Base-by-base conservation (phyloP, 345 rosid species). In the Rhodamnia rubescens region DNA sequence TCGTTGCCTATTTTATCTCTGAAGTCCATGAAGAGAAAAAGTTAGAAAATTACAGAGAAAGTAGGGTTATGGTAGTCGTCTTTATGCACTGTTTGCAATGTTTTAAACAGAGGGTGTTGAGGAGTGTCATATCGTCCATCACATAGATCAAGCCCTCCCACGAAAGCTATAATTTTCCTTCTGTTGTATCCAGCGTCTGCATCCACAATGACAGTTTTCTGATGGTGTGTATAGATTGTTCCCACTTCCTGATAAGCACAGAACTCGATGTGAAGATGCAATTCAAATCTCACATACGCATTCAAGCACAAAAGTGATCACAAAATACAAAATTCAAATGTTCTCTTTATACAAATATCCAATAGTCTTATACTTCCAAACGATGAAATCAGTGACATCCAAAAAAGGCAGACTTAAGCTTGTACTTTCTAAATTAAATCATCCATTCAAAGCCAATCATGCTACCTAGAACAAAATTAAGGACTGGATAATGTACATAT, bases 61-160 rank as follows among this genome's bases (percentile, higher is more conserved):
- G 95, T 95, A 74, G 99, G 99, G 80, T 97, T 97, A 88, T 97
- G 98, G 91, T 91, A 95, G 89, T 97, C 98, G 83, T 92, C 98
- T 85, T 93, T 95, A 87, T 97, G 99, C 61, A 89, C 82, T 52
- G 97, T 95, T 59, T 94, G 88, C 36, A 94, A 90, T 11, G 98
- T 90, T 91, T 94, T 92, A 89, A 97, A 93, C 83, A 95, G 10
- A 21, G 96, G 91, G 89, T 97, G 99, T 74, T 95, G 90, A 20
- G 99, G 99, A 86, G 93, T 92, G 87, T 95, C 99, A 57, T 94
- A 97, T 87, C 98, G 92, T 21, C 99, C 99, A 91, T 95, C 95
- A 84, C 99, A 97, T 86, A 97, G 87, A 93, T 97, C 98, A 85
- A 97, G 98, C 84, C 99, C 99, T 22, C 99, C 99, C 21, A 97